These are phyloP conservation scores for Eremochloa ophiuroides DNA, from an alignment of 176 grass and related monocot genomes.

Conservation along the genomic window DNA sequence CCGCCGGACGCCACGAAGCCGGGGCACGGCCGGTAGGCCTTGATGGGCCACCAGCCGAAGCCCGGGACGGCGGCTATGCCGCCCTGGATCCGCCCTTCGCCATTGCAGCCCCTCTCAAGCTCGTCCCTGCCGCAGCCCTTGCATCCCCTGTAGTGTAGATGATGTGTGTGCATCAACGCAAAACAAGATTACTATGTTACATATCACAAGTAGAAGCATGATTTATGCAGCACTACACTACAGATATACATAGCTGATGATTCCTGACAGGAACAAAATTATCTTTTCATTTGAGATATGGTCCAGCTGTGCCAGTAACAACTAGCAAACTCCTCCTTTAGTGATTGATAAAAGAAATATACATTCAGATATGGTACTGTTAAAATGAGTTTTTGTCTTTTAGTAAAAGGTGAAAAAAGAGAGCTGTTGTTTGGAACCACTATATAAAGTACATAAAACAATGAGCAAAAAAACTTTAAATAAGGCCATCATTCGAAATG, in stretches of 20 bases:
- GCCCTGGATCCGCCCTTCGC: conserved; percentile 90
- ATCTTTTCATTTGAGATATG: too few relatives aligned
- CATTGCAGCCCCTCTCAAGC: conserved; percentile 74
- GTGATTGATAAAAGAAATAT: neutral
- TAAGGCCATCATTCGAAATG: too few relatives aligned
- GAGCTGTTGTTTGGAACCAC: too few relatives aligned
- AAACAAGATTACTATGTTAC: neutral
- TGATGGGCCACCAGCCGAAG: conserved; percentile 95
- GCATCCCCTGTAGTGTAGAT: conserved; percentile 42
- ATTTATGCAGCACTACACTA: neutral
- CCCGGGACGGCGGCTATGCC: conserved; percentile 85
- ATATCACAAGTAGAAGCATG: neutral
- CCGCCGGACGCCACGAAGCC: conserved; percentile 72
- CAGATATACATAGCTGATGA: neutral
- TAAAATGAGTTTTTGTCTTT: neutral
- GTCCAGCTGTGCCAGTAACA: neutral
- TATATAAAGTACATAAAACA: too few relatives aligned
- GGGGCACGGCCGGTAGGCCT: conserved; percentile 87
- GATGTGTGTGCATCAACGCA: neutral
- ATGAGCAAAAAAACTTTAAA: too few relatives aligned
- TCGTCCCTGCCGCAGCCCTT: conserved; percentile 65
- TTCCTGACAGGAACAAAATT: neutral
- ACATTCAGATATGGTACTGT: neutral
- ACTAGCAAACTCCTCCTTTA: neutral
- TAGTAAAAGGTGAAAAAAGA: neutral